These are phyloP conservation scores for Dentiscutata heterogama DNA, from an alignment of 371 early-diverging fungal genomes.

Conservation along the genomic window DNA sequence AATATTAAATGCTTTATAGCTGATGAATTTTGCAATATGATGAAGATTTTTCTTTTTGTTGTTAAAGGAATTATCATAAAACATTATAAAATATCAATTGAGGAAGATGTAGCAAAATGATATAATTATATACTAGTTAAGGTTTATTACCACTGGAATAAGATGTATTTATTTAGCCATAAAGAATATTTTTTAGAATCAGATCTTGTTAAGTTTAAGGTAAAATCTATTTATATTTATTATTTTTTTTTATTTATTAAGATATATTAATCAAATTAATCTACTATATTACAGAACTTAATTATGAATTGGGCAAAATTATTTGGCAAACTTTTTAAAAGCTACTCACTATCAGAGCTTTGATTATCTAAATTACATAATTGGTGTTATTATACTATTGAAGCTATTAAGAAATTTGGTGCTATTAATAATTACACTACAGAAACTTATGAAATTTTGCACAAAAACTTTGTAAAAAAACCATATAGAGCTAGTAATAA, in stretches of 20 bases:
- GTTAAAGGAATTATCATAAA: background rate
- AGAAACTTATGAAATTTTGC: slow-evolving; percentile 6
- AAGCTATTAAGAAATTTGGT: background rate
- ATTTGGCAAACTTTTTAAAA: slow-evolving; percentile 16
- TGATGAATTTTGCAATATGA: background rate
- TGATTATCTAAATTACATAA: slow-evolving; percentile 16
- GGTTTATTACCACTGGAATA: slow-evolving; percentile 7
- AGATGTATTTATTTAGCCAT: slow-evolving; percentile 1
- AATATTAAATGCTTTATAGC: background rate
- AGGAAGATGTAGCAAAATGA: background rate
- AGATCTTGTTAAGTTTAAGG: background rate
- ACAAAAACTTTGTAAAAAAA: background rate
- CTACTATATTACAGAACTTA: background rate
- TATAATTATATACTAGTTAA: background rate
- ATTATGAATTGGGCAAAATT: background rate
- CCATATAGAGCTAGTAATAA: slow-evolving; percentile 20
- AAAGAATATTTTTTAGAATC: background rate
- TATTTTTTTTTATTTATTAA: too few species aligned
- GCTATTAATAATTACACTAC: background rate
- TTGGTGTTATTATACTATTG: slow-evolving; percentile 4
- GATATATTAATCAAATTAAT: too few species aligned
- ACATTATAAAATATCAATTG: background rate
- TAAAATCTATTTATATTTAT: background rate
- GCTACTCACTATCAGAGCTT: background rate
- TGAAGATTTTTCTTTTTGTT: slow-evolving; percentile 6